Evolutionary conservation across 768 basidiomycete species (phyloP).

Genomic region (Leccinum sublutescens): DNA sequence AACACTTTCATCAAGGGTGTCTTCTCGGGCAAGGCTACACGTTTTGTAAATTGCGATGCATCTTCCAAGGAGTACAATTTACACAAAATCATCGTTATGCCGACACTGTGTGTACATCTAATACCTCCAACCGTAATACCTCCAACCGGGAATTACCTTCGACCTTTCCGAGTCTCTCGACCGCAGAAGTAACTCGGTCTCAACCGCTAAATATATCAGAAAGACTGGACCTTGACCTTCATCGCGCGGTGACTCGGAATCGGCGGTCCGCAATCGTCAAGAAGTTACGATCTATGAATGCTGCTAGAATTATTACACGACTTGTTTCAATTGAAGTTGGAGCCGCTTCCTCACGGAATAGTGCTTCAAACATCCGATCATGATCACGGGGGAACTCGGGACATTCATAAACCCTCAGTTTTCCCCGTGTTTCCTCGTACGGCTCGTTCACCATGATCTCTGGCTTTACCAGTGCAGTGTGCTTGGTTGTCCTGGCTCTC

Average conservation of each 20-base stretch:
- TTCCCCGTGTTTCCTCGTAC: not conserved
- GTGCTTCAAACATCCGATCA: slow-evolving; percentile 2
- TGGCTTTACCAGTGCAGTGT: not conserved
- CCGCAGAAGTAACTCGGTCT: not conserved
- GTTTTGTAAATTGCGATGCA: not conserved
- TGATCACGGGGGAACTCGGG: slow-evolving; percentile 5
- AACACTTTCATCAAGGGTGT: slow-evolving; percentile 84
- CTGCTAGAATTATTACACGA: no score
- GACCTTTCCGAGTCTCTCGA: not conserved
- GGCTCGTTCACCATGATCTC: slow-evolving; percentile 10
- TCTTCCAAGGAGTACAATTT: not conserved
- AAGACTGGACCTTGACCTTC: no score
- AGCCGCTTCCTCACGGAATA: not conserved
- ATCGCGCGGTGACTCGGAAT: not conserved
- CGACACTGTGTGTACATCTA: not conserved
- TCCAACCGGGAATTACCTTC: not conserved
- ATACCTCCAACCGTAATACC: not conserved
- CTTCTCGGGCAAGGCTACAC: slow-evolving; percentile 76
- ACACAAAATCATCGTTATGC: not conserved
- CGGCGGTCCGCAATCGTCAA: not conserved
- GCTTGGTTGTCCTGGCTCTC: slow-evolving; percentile 10
- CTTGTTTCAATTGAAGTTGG: no score
- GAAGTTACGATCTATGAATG: no score
- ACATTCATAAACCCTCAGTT: slow-evolving; percentile 2
- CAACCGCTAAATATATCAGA: not conserved